Evolutionary conservation across 1,139 yeast genomes (phyloP).

Genomic region (Pichia sp.): DNA sequence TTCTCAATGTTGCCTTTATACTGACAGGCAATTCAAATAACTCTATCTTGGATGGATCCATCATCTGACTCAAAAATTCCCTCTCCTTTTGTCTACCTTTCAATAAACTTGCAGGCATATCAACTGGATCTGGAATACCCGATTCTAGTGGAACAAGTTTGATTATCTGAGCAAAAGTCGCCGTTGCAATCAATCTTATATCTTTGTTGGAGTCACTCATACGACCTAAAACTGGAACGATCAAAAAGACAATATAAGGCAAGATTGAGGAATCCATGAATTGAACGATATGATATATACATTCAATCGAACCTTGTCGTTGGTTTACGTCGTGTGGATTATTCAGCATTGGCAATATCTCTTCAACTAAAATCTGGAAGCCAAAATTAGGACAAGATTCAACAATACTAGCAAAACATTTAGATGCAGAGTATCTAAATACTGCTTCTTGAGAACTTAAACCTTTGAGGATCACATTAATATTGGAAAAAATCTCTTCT

Average conservation of each 20-base stretch:
- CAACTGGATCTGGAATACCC: slow-evolving; percentile 94
- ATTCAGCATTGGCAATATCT: slow-evolving; percentile 73
- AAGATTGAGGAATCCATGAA: slow-evolving; percentile 86
- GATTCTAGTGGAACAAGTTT: slow-evolving; percentile 95
- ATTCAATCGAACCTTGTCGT: slow-evolving; percentile 93
- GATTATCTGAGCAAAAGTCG: slow-evolving; percentile 94
- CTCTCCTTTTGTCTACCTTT: slow-evolving; percentile 92
- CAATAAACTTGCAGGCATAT: slow-evolving; percentile 78
- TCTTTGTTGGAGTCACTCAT: slow-evolving; percentile 95
- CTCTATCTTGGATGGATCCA: slow-evolving; percentile 92
- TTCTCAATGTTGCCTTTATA: slow-evolving; percentile 87
- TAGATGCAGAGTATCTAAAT: slow-evolving; percentile 84
- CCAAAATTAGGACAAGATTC: slow-evolving; percentile 69
- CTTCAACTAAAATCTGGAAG: slow-evolving; percentile 75
- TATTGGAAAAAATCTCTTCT: slow-evolving; percentile 43
- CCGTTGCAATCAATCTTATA: slow-evolving; percentile 86
- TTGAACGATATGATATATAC: slow-evolving; percentile 77
- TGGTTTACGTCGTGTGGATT: slow-evolving; percentile 73
- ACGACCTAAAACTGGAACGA: slow-evolving; percentile 94
- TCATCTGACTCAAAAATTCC: slow-evolving; percentile 94
- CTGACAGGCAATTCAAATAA: slow-evolving; percentile 87
- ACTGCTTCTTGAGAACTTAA: slow-evolving; percentile 71
- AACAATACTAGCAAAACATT: slow-evolving; percentile 81
- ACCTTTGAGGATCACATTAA: slow-evolving; percentile 55
- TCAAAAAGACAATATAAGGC: slow-evolving; percentile 91